Evolutionary conservation across 768 basidiomycete genomes (phyloP), one percentile per base, ranked within the genome.

Genomic region (Psilocybe sp.): DNA sequence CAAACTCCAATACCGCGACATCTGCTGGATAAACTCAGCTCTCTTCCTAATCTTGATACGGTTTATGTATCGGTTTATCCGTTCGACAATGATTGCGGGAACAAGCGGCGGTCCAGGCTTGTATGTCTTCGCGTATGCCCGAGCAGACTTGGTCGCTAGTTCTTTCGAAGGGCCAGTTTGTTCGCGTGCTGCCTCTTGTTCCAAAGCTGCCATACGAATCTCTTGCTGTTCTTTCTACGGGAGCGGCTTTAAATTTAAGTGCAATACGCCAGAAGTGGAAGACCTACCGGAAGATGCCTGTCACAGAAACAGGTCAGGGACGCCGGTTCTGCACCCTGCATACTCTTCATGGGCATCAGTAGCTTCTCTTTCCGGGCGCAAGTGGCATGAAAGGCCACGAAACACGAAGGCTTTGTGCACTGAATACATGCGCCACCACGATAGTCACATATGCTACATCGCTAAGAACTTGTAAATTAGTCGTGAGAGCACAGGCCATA

Each of bases 1-100:
- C 66, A 99, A 66, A 68, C 97, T 98, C 97, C 97, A 99, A 62
- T 98, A 99, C 61, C 84, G 81, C 60, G 90, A 95, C 31, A 94
- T 75, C 60, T 82, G 67, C 42, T 83, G 78, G 11, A 98, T 69
- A 48, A 95, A 90, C 40, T 89, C 86, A 3, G 69, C 59, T 62
- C 89, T 92, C 65, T 90, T 92, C 53, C 87, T 73, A 4, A 97
- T 71, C 31, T 65, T 74, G 37, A 96, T 73, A 57, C 82, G 84
- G 34, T 65, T 64, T 34, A 90, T 83, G 59, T 98, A 98, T 46
- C 79, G 75, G 18, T 84, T 52, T 45, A 99, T 85, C 8, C 85
- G 81, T 5, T 87, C 78, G n/a, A 92, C 81, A 49, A 98, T 87
- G 60, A 91, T 77, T 1, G 79, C 75, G 5, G 97, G 97, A 1